Evolutionary conservation across 2,329 filamentous ascomycete species (phyloP).

Genomic region (Colletotrichum sp.): DNA sequence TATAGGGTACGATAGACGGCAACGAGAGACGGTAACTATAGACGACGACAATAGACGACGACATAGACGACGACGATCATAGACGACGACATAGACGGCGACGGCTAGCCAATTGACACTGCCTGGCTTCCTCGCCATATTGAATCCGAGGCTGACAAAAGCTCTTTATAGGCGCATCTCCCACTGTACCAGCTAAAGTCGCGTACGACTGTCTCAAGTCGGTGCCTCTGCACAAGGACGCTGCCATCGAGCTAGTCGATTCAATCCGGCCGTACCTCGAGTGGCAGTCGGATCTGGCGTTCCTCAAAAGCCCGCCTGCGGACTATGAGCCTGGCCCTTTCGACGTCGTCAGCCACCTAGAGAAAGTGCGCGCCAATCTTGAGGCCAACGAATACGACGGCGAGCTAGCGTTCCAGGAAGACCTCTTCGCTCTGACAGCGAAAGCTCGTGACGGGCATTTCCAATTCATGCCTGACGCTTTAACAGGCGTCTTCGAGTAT

Average conservation of each 20-base stretch:
- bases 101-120: neutral
- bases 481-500: constrained; percentile 40
- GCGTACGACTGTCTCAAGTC: constrained; percentile 41
- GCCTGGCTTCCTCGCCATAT: neutral
- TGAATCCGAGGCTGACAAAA: neutral
- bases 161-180: constrained; percentile 12
- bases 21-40: too few relatives aligned
- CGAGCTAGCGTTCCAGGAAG: constrained; percentile 45
- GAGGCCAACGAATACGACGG: constrained; percentile 35
- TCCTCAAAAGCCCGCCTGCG: constrained; percentile 54
- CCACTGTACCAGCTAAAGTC: constrained; percentile 35
- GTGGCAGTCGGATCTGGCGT: constrained; percentile 52
- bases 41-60: too few relatives aligned
- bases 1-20: too few relatives aligned
- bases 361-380: constrained; percentile 33
- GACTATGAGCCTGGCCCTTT: constrained; percentile 50
- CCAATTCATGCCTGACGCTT: constrained; percentile 41
- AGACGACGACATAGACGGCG: too few relatives aligned
- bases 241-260: constrained; percentile 36
- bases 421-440: constrained; percentile 42
- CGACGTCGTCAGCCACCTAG: constrained; percentile 39
- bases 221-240: constrained; percentile 38
- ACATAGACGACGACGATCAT: too few relatives aligned
- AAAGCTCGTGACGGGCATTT: constrained; percentile 46
- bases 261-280: constrained; percentile 44